phyloP scores from a whole-genome alignment of 1,284 basidiomycete species.

The Amylostereum areolatum region DNA sequence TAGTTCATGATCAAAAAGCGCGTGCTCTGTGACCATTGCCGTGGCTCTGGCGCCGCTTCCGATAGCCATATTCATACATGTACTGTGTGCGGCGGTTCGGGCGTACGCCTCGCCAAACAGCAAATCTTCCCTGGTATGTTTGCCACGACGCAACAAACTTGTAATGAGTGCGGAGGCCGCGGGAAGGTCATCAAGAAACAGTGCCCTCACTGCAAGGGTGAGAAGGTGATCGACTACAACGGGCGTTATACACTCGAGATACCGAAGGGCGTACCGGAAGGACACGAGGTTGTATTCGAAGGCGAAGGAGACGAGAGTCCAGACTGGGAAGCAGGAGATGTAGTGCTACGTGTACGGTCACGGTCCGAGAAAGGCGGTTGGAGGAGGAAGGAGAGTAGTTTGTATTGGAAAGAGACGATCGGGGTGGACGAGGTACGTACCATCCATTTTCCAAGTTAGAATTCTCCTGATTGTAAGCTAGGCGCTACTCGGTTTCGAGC shows the following conservation, averaged over 20 bases:
- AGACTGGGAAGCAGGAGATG: constrained; percentile 90
- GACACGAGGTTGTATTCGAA: constrained; percentile 86
- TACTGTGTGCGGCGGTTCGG: constrained; percentile 74
- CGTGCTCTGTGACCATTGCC: constrained; percentile 89
- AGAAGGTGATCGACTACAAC: constrained; percentile 79
- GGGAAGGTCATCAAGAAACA: constrained; percentile 71
- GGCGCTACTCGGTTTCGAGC: constrained; percentile 79
- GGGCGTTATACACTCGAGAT: constrained; percentile 80
- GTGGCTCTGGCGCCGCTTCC: constrained; percentile 86
- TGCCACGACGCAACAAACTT: constrained; percentile 74
- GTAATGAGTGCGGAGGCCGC: constrained; percentile 78
- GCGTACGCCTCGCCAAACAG: constrained; percentile 80
- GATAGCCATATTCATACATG: constrained; percentile 83
- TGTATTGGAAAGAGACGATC: constrained; percentile 88
- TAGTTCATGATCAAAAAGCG: constrained; percentile 88
- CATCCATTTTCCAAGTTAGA: not conserved
- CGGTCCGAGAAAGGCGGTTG: constrained; percentile 73
- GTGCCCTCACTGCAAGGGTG: constrained; percentile 80
- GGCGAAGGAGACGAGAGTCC: constrained; percentile 92
- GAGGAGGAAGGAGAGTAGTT: constrained; percentile 79
- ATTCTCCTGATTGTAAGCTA: constrained; percentile 21
- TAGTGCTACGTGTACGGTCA: constrained; percentile 78
- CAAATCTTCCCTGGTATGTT: constrained; percentile 96
- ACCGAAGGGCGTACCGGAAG: constrained; percentile 85
- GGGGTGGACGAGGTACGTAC: constrained; percentile 80